Conservation (phyloP, 73 alveolate genomes). For the Tetrahymena malaccensis region DNA sequence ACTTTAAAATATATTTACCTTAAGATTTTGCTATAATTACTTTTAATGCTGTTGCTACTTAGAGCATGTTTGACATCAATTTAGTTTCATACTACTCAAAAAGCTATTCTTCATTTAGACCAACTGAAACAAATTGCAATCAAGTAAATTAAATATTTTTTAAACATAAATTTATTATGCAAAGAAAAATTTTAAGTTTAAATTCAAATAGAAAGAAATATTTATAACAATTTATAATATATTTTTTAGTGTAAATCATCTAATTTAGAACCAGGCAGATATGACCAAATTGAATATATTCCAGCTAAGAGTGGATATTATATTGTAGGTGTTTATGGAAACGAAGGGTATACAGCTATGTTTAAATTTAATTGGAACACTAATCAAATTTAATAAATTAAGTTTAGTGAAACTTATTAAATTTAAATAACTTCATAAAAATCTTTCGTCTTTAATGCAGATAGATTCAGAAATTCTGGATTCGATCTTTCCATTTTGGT, state of each 20-base stretch:
- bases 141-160: background rate
- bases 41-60: background rate
- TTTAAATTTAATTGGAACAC: background rate
- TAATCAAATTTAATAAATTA: background rate
- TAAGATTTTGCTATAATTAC: background rate
- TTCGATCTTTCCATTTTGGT: background rate
- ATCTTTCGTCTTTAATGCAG: background rate
- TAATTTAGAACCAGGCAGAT: background rate
- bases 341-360: background rate
- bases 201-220: background rate
- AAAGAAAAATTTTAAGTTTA: too few relatives aligned
- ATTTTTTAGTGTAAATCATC: background rate
- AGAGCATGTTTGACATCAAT: background rate
- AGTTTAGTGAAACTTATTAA: background rate
- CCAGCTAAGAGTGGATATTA: background rate
- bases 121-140: background rate
- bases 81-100: background rate
- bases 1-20: background rate
- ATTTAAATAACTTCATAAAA: background rate
- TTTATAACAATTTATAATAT: background rate
- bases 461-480: background rate
- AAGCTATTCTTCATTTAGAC: background rate
- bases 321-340: background rate
- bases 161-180: too few relatives aligned
- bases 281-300: background rate